These are phyloP conservation scores for Penicillium digitatum DNA, from an alignment of 2,329 filamentous ascomycete genomes.

Conservation along the genomic window DNA sequence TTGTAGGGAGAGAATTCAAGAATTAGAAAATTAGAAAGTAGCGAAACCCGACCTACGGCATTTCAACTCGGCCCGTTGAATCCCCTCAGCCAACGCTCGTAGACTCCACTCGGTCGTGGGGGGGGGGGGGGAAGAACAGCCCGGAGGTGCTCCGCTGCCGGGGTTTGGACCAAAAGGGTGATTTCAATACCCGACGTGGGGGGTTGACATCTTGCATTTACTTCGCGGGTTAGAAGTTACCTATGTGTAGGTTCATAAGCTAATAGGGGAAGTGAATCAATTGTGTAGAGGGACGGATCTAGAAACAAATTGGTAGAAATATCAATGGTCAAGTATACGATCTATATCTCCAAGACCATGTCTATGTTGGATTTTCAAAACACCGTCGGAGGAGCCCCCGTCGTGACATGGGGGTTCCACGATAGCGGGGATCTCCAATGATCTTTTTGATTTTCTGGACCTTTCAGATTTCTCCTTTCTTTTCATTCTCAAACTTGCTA, in stretches of 20 bases:
- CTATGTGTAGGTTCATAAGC: not conserved
- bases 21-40: not conserved
- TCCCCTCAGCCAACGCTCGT: too few species aligned
- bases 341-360: not conserved
- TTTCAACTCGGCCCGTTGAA: slow-evolving; percentile 1
- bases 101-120: slow-evolving; percentile 14
- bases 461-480: not conserved
- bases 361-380: not conserved
- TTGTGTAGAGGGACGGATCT: not conserved
- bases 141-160: slow-evolving; percentile 26
- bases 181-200: slow-evolving; percentile 19
- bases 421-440: slow-evolving; percentile 5
- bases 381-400: not conserved
- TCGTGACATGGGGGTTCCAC: not conserved
- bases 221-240: not conserved
- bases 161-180: slow-evolving; percentile 5
- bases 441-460: not conserved
- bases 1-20: too few species aligned
- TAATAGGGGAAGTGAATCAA: not conserved
- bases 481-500: not conserved
- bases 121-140: not conserved
- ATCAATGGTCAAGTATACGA: not conserved
- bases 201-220: not conserved
- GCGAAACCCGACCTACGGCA: slow-evolving; percentile 2
- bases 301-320: not conserved